A percentile compares a stretch with the other conserved stretches of the same genome.
These are phyloP conservation scores for Ilex paraguariensis DNA, from an alignment of 305 asterid genomes.

Conservation along the genomic window DNA sequence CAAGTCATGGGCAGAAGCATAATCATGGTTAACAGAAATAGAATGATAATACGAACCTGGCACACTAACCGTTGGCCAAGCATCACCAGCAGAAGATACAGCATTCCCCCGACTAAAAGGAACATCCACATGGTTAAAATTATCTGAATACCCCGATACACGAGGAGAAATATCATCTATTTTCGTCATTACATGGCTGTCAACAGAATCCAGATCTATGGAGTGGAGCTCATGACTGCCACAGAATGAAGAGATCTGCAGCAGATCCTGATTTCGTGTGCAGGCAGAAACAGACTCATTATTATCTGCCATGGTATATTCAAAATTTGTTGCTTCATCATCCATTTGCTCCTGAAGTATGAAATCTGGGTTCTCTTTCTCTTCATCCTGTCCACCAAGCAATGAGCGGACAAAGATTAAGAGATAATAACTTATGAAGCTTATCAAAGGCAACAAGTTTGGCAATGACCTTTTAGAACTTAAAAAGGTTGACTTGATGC, in stretches of 20 bases:
- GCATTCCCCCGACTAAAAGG: conserved; percentile 38
- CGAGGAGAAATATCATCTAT: conserved; percentile 33
- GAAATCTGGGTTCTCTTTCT: conserved; percentile 16
- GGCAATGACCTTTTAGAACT: conserved; percentile 1
- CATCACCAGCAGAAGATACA: conserved; percentile 36
- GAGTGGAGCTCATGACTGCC: conserved; percentile 33
- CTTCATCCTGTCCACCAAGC: conserved; percentile 39
- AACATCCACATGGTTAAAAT: conserved; percentile 36
- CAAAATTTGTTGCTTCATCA: conserved; percentile 2
- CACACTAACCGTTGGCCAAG: conserved; percentile 59
- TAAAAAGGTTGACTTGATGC: conserved; percentile 6
- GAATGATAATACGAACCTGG: conserved; percentile 49
- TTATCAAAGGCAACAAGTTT: conserved; percentile 5
- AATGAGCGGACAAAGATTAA: conserved; percentile 12
- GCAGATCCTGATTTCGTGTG: conserved; percentile 27
- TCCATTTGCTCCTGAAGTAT: conserved; percentile 14
- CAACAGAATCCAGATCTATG: conserved; percentile 37
- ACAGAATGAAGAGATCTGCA: conserved; percentile 30
- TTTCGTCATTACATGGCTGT: conserved; percentile 30
- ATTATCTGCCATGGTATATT: conserved; percentile 13
- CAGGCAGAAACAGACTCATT: conserved; percentile 31
- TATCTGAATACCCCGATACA: conserved; percentile 41
- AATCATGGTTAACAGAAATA: conserved; percentile 42
- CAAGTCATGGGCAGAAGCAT: conserved; percentile 47
- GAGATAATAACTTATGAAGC: conserved; percentile 4